Percentiles rank a stretch among this genome's conserved stretches.
Evolutionary conservation across 768 basidiomycete species (phyloP).

Genomic region (Pholiota microspora): DNA sequence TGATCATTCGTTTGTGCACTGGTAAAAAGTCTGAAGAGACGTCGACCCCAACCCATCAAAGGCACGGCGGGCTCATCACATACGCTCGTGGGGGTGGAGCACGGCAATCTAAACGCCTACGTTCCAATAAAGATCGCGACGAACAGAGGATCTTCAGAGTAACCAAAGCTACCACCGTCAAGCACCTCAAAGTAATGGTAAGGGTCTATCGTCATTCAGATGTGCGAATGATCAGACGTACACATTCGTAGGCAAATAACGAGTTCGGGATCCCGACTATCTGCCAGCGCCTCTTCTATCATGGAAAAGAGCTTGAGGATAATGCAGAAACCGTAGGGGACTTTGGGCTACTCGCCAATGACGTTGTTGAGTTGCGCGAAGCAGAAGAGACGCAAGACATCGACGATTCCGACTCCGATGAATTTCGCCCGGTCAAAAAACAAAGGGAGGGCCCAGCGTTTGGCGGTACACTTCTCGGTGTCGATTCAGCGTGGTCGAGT

Average conservation of each 20-base stretch:
- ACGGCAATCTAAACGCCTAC: conserved; percentile 72
- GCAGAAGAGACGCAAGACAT: conserved; percentile 60
- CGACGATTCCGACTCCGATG: conserved; percentile 45
- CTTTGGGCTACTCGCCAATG: conserved; percentile 51
- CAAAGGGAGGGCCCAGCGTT: conserved; percentile 66
- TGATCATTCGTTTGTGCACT: conserved; percentile 49
- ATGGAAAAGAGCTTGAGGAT: conserved; percentile 62
- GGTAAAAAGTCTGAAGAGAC: conserved; percentile 15
- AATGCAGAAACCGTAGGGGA: conserved; percentile 56
- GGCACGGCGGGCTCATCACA: conserved; percentile 16
- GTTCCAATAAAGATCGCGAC: conserved; percentile 49
- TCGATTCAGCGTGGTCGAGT: conserved; percentile 22
- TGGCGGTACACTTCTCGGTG: conserved; percentile 66
- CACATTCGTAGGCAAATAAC: conserved; percentile 50
- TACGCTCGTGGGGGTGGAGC: conserved; percentile 40
- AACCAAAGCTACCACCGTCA: conserved; percentile 65
- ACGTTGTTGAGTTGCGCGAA: conserved; percentile 64
- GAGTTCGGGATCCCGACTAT: conserved; percentile 69
- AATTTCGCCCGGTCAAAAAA: conserved; percentile 34
- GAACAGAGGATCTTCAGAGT: conserved; percentile 54
- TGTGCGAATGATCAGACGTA: neutral
- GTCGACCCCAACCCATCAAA: conserved; percentile 9
- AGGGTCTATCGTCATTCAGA: conserved; percentile 17
- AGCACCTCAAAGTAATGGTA: conserved; percentile 77
- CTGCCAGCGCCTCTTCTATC: conserved; percentile 68